Conservation (phyloP, 495 filamentous ascomycete genomes). For the Neurospora sp. region DNA sequence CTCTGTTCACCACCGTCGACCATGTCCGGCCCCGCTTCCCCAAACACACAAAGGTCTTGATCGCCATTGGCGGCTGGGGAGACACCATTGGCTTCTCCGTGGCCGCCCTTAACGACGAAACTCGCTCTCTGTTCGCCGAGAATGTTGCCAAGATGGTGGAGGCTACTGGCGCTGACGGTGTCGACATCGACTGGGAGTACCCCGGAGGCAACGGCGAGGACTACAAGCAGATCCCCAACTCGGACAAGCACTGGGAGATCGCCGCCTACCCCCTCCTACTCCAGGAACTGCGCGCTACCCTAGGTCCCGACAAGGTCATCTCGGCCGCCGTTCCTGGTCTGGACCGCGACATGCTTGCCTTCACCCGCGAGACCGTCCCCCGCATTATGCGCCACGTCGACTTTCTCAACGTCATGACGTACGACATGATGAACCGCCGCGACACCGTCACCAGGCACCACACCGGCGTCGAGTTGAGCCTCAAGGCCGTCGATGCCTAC, state of each 20-base stretch:
- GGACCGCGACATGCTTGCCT: slow-evolving; percentile 61
- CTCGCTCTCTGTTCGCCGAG: slow-evolving; percentile 48
- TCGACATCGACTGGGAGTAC: slow-evolving; percentile 77
- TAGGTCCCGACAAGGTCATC: slow-evolving; percentile 51
- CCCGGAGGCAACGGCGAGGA: slow-evolving; percentile 70
- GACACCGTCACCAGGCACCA: slow-evolving; percentile 59
- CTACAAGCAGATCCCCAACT: slow-evolving; percentile 61
- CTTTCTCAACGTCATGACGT: slow-evolving; percentile 72
- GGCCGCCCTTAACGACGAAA: slow-evolving; percentile 43
- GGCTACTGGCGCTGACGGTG: slow-evolving; percentile 50
- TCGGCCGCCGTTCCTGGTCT: slow-evolving; percentile 66
- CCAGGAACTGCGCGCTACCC: slow-evolving; percentile 43
- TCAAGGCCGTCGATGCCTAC: slow-evolving; percentile 50
- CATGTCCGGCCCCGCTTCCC: slow-evolving; percentile 48
- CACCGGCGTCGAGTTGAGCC: slow-evolving; percentile 45
- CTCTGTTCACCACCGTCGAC: slow-evolving; percentile 49
- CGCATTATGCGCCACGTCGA: slow-evolving; percentile 54
- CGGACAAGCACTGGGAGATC: slow-evolving; percentile 49
- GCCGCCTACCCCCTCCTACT: slow-evolving; percentile 55
- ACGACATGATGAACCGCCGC: slow-evolving; percentile 70
- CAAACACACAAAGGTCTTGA: slow-evolving; percentile 50
- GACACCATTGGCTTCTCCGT: slow-evolving; percentile 52
- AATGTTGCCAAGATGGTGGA: slow-evolving; percentile 56
- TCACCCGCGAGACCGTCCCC: slow-evolving; percentile 51
- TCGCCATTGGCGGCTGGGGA: slow-evolving; percentile 69